Evolutionary conservation across 306 rosid species (phyloP), one percentile per base, ranked within the genome.

Genomic region (Rosa rugosa): DNA sequence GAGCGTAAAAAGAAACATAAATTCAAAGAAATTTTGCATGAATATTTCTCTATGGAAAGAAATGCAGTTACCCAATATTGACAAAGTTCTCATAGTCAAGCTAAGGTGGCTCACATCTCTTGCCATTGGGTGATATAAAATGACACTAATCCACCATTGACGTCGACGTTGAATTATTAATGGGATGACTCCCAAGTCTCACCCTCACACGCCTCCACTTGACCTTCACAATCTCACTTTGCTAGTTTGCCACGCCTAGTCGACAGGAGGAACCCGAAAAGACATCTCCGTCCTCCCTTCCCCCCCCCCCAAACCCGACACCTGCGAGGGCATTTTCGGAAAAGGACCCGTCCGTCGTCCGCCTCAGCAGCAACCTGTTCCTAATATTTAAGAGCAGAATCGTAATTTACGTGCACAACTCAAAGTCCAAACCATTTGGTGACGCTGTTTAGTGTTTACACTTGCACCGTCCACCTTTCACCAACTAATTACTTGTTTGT

Each of bases 351-450:
- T 23, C 36, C 11, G 9, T 31, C 36, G 36, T 0, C 36, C 2
- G 36, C 36, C 36, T 31, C 59, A 51, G 18, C 22, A 6, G 22
- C 59, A 51, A 51, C 59, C 59, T 51, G 59, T 23, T 23, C 10
- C 7, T 56, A 51, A 8, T 23, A 50, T 47, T 60, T 36, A 62
- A 62, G 57, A 44, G n/a, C 36, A 20, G 22, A 16, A 36, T 27
- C 71, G 67, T 63, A 31, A 73, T 57, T 78, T 57, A 73, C 85
- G 76, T 78, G 78, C 72, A 65, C 78, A 23, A 66, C 75, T 77
- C 54, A 56, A 80, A 72, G 69, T 63, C 59, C 49, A 73, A 46
- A 22, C 4, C 27, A 22, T 25, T 36, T 34, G 25, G 72, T 47
- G 31, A 63, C 65, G 18, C 67, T 79, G 67, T 47, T n/a, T 20